Evolutionary conservation across 352 stramenopile genomes (phyloP).

Genomic region (Phytophthora nicotianae): DNA sequence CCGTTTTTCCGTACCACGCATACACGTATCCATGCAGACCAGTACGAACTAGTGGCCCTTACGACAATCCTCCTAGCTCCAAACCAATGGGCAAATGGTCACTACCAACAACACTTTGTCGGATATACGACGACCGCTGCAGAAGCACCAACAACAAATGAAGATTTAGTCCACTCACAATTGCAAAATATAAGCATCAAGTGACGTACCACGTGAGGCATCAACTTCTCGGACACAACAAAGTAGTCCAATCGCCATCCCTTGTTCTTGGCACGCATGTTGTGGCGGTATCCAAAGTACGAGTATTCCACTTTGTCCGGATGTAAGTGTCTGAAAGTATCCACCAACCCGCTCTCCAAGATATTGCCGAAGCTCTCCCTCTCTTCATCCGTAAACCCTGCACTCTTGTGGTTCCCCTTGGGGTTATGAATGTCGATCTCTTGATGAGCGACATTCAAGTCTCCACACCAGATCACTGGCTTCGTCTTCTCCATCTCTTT

Average conservation of each 20-base stretch:
- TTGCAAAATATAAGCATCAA: background rate
- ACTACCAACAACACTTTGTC: conserved; percentile 65
- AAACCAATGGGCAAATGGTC: conserved; percentile 83
- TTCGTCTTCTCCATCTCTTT: conserved; percentile 76
- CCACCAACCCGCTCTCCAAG: conserved; percentile 68
- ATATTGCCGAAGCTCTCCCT: conserved; percentile 75
- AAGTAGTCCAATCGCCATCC: conserved; percentile 90
- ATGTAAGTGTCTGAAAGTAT: conserved; percentile 74
- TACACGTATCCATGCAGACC: background rate
- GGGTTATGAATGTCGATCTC: conserved; percentile 91
- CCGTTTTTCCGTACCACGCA: no score
- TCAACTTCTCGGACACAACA: conserved; percentile 65
- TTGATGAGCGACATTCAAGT: conserved; percentile 87
- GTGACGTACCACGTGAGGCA: conserved; percentile 62
- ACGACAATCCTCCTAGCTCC: conserved; percentile 43
- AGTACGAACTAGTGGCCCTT: no score
- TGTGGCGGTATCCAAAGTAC: conserved; percentile 86
- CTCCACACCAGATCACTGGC: conserved; percentile 84
- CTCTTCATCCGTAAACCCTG: conserved; percentile 83
- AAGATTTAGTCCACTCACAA: conserved; percentile 16
- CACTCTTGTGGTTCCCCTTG: conserved; percentile 77
- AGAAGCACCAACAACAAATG: conserved; percentile 8
- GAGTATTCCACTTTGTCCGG: conserved; percentile 72
- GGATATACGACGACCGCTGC: conserved; percentile 66
- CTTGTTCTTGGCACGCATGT: conserved; percentile 81